Percentiles rank a stretch among this genome's conserved stretches.
These are phyloP conservation scores for Hirsutella rhossiliensis DNA, from an alignment of 2,329 filamentous ascomycete species.

Conservation along the genomic window DNA sequence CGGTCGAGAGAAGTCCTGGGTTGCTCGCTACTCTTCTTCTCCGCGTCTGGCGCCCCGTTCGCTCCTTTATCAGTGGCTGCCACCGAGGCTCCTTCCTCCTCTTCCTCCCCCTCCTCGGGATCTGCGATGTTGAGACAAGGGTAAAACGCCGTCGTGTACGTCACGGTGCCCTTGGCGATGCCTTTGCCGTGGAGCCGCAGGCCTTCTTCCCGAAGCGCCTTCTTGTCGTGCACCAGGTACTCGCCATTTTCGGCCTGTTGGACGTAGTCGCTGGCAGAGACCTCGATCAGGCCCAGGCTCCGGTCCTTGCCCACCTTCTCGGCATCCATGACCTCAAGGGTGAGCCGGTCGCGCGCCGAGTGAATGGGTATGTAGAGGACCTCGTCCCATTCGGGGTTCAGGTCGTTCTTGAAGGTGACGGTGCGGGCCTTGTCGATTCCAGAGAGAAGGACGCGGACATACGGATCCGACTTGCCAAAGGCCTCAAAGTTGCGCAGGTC, in stretches of 20 bases:
- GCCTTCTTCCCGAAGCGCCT: conserved; percentile 52
- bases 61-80: conserved; percentile 5
- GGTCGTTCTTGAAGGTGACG: conserved; percentile 90
- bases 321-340: conserved; percentile 91
- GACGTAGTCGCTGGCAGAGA: conserved; percentile 69
- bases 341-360: conserved; percentile 68
- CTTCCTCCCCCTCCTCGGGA: conserved; percentile 70
- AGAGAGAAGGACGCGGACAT: conserved; percentile 77
- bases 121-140: conserved; percentile 80
- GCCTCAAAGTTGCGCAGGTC: conserved; percentile 87
- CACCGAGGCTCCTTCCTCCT: conserved; percentile 30
- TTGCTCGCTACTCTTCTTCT: conserved; percentile 2
- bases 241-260: conserved; percentile 67
- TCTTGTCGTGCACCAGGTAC: conserved; percentile 67
- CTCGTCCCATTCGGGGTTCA: conserved; percentile 93
- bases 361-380: conserved; percentile 90
- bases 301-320: conserved; percentile 88
- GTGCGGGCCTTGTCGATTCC: conserved; percentile 85
- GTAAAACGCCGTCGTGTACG: conserved; percentile 81
- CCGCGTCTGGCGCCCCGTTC: conserved; percentile 3
- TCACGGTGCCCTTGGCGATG: conserved; percentile 64
- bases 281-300: conserved; percentile 68
- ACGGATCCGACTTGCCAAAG: conserved; percentile 94
- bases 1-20: conserved; percentile 7
- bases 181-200: conserved; percentile 65